These are phyloP conservation scores for Pestalotiopsis sp. DNA, from an alignment of 2,329 filamentous ascomycete genomes.

Conservation along the genomic window DNA sequence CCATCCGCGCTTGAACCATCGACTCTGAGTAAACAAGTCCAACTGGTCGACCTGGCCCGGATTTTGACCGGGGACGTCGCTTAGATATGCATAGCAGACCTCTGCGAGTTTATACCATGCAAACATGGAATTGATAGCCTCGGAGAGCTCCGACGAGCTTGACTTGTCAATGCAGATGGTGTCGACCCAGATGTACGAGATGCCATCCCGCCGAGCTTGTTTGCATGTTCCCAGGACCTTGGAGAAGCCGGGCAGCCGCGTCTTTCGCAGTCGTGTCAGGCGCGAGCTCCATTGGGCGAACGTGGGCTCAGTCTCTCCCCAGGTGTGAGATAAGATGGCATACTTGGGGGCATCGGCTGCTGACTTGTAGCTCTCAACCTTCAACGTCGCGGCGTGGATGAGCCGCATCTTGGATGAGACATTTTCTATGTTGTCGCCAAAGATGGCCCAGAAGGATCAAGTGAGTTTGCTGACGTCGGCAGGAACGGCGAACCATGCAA, in stretches of 20 bases:
- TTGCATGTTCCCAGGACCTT: background rate
- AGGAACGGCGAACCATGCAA: too few species aligned
- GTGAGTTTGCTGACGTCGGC: background rate
- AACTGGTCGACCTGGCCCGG: background rate
- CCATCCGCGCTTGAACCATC: conserved; percentile 5
- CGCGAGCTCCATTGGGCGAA: background rate
- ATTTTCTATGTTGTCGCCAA: background rate
- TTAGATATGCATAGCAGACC: conserved; percentile 9
- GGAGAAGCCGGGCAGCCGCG: background rate
- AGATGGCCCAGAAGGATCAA: background rate
- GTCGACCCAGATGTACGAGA: conserved; percentile 9
- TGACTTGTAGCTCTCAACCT: background rate
- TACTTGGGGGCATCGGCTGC: background rate
- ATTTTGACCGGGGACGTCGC: background rate
- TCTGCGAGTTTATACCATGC: conserved; percentile 6
- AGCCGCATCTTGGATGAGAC: background rate
- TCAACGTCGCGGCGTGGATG: background rate
- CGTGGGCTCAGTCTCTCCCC: background rate
- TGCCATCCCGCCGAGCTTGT: background rate
- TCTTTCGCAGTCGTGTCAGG: background rate
- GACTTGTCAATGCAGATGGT: conserved; percentile 11
- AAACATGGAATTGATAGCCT: background rate
- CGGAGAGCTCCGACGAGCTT: conserved; percentile 9
- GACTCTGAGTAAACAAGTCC: background rate
- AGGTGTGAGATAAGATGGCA: background rate